Conservation (phyloP, 805 yeast genomes). For the Candida berthetii region DNA sequence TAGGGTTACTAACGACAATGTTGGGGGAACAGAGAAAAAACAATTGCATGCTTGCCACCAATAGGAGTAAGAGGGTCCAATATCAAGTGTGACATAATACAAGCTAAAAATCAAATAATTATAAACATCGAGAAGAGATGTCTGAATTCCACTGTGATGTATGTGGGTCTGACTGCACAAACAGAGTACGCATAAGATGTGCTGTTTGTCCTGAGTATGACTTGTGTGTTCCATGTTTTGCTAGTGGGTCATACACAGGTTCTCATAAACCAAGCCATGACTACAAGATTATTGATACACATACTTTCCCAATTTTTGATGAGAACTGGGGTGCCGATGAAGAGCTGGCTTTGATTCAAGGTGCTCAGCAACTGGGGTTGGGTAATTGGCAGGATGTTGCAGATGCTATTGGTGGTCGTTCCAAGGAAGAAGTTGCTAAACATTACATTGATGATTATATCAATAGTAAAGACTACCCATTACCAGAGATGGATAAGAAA, state of each 20-base stretch:
- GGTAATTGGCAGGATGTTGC: conserved; percentile 99
- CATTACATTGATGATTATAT: conserved; percentile 77
- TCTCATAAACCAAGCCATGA: conserved; percentile 94
- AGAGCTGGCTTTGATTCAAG: conserved; percentile 81
- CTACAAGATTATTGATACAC: conserved; percentile 87
- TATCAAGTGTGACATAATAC: no score
- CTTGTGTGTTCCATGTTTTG: conserved; percentile 96
- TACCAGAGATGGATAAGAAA: conserved; percentile 77
- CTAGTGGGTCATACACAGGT: conserved; percentile 73
- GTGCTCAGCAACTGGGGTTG: conserved; percentile 84
- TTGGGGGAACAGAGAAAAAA: no score
- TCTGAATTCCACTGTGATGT: conserved; percentile 85
- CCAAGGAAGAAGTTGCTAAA: conserved; percentile 83
- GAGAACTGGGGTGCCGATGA: conserved; percentile 99
- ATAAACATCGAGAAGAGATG: conserved; percentile 5
- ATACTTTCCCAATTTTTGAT: conserved; percentile 87
- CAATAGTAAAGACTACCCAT: conserved; percentile 68
- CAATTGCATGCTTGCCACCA: no score
- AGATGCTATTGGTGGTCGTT: conserved; percentile 89
- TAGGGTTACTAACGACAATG: no score
- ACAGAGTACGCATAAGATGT: conserved; percentile 84
- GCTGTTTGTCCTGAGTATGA: conserved; percentile 93
- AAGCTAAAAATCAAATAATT: no score
- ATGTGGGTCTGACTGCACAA: conserved; percentile 93
- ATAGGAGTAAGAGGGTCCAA: no score